phyloP scores from a whole-genome alignment of 495 filamentous ascomycete species.

The Lophium mytilinum region DNA sequence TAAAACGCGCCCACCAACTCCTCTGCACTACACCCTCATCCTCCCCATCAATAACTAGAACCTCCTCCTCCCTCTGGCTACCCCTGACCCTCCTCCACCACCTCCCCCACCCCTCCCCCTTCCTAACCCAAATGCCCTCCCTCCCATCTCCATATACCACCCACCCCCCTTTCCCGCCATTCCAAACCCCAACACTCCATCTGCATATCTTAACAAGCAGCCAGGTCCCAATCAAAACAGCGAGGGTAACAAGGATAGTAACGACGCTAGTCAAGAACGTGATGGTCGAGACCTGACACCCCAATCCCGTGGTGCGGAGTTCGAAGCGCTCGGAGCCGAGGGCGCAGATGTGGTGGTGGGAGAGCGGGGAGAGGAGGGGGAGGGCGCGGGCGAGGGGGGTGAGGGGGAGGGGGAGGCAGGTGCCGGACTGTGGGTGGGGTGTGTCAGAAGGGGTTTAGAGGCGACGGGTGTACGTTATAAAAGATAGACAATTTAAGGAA shows the following conservation, averaged over 20 bases:
- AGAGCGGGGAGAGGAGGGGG: conserved; percentile 41
- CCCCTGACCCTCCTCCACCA: conserved; percentile 30
- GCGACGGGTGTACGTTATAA: not conserved
- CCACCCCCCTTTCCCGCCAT: conserved; percentile 19
- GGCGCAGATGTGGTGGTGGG: conserved; percentile 41
- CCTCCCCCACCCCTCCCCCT: conserved; percentile 16
- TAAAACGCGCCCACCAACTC: not conserved
- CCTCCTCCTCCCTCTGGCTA: conserved; percentile 25
- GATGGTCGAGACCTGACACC: conserved; percentile 44
- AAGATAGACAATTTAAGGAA: not conserved
- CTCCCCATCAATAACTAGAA: conserved; percentile 15
- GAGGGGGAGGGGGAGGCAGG: conserved; percentile 41
- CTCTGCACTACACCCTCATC: conserved; percentile 4
- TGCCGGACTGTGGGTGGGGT: conserved; percentile 36
- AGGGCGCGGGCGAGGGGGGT: conserved; percentile 28
- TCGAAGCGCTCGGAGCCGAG: conserved; percentile 47
- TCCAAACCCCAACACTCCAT: conserved; percentile 24
- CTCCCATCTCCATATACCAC: conserved; percentile 6
- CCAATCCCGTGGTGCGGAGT: conserved; percentile 41
- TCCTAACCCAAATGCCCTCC: conserved; percentile 11
- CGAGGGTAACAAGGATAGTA: conserved; percentile 35
- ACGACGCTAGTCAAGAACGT: conserved; percentile 40
- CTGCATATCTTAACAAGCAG: conserved; percentile 25
- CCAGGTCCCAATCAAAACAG: conserved; percentile 28
- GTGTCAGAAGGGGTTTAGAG: not conserved